phyloP scores from a whole-genome alignment of 371 early-diverging fungal species.

The Actinomucor elegans region DNA sequence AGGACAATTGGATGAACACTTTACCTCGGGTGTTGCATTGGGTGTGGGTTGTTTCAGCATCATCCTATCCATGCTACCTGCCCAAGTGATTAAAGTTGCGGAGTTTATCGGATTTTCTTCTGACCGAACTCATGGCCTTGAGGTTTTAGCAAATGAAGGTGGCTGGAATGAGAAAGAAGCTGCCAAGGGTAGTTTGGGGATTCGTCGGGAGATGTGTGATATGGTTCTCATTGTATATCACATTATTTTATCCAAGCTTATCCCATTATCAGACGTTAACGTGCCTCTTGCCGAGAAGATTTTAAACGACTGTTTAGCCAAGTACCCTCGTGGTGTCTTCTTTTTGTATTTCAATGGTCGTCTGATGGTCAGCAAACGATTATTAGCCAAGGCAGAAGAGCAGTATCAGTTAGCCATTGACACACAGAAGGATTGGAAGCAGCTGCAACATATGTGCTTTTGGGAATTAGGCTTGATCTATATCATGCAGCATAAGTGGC shows the following conservation, averaged over 20 bases:
- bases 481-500: slow-evolving; percentile 54
- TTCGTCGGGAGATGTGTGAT: slow-evolving; percentile 57
- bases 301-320: slow-evolving; percentile 36
- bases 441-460: slow-evolving; percentile 73
- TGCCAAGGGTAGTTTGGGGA: slow-evolving; percentile 32
- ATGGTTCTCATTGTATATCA: slow-evolving; percentile 67
- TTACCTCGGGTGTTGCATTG: slow-evolving; percentile 70
- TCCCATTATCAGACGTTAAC: slow-evolving; percentile 57
- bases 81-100: slow-evolving; percentile 51
- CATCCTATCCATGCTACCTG: slow-evolving; percentile 51
- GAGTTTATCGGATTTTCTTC: slow-evolving; percentile 76
- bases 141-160: slow-evolving; percentile 59
- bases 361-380: slow-evolving; percentile 44
- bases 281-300: slow-evolving; percentile 42
- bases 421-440: slow-evolving; percentile 68
- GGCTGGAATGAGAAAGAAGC: slow-evolving; percentile 27
- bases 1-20: slow-evolving; percentile 62
- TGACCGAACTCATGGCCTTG: slow-evolving; percentile 64
- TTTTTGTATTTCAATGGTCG: slow-evolving; percentile 66
- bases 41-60: slow-evolving; percentile 64
- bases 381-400: slow-evolving; percentile 50
- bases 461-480: slow-evolving; percentile 69
- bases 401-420: slow-evolving; percentile 48
- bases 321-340: slow-evolving; percentile 62
- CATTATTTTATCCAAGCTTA: slow-evolving; percentile 59